A percentile compares a stretch with the other conserved stretches of the same genome.
Conservation (phyloP, 768 basidiomycete species). For the Gymnopilus dilepis region DNA sequence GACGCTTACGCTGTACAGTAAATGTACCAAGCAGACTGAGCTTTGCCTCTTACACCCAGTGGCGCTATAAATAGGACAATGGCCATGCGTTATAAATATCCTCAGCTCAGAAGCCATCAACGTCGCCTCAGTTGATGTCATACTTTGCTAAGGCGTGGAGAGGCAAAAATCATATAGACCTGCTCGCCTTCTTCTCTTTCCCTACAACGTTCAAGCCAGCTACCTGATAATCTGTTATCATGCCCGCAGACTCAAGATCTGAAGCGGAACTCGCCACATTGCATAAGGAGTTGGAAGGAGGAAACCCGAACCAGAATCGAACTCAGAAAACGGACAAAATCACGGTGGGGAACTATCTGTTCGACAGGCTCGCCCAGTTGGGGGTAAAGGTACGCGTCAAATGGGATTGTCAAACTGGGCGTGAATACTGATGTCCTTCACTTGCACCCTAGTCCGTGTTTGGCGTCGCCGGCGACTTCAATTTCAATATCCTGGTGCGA, state of each 20-base stretch:
- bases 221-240: too few species aligned
- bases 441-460: slow-evolving; percentile 64
- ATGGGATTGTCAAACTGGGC: not conserved
- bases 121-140: not conserved
- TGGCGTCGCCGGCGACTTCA: slow-evolving; percentile 86
- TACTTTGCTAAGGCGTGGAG: not conserved
- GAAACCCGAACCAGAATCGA: slow-evolving; percentile 34
- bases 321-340: slow-evolving; percentile 43
- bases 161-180: not conserved
- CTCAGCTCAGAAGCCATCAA: not conserved
- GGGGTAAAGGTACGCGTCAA: slow-evolving; percentile 55
- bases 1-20: too few species aligned
- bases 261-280: not conserved
- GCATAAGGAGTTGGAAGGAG: not conserved
- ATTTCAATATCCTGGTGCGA: slow-evolving; percentile 65
- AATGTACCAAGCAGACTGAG: too few species aligned
- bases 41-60: too few species aligned
- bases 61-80: too few species aligned
- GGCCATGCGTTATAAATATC: not conserved
- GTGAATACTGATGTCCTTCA: not conserved
- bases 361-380: slow-evolving; percentile 66
- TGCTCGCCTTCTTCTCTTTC: not conserved
- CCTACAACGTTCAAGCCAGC: not conserved
- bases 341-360: slow-evolving; percentile 62
- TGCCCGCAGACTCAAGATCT: not conserved